A percentile compares a stretch with the other conserved stretches of the same genome.
phyloP scores from a whole-genome alignment of 805 yeast species.

The Pichia insulana region DNA sequence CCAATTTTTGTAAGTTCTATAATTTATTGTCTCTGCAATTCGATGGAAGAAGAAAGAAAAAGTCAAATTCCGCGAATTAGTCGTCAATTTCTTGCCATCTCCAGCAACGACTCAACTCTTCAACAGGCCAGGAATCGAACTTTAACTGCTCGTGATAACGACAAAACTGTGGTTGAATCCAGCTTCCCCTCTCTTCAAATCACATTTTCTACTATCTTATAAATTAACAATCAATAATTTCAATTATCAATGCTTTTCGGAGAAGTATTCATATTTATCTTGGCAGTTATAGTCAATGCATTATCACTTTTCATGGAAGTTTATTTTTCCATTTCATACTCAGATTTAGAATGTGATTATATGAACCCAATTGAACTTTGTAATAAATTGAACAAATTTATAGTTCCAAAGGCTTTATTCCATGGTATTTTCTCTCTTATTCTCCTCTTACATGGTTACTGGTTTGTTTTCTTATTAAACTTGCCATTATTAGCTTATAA shows the following conservation, averaged over 20 bases:
- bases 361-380: conserved; percentile 96
- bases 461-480: conserved; percentile 81
- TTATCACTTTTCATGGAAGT: conserved; percentile 86
- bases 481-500: conserved; percentile 81
- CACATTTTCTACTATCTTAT: too few species aligned
- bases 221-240: too few species aligned
- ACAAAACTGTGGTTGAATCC: too few species aligned
- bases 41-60: too few species aligned
- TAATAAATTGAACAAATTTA: conserved; percentile 80
- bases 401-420: conserved; percentile 81
- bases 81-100: too few species aligned
- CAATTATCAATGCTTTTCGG: conserved; percentile 19
- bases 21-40: too few species aligned
- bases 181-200: too few species aligned
- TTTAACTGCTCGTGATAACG: too few species aligned
- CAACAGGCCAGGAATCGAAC: too few species aligned
- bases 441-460: conserved; percentile 80
- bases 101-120: too few species aligned
- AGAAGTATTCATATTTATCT: conserved; percentile 48
- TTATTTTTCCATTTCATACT: conserved; percentile 89
- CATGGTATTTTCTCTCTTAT: conserved; percentile 65
- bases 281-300: conserved; percentile 79
- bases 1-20: too few species aligned
- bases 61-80: too few species aligned
- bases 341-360: conserved; percentile 92